Conservation (phyloP, 73 alveolate genomes). For the Effrenium voratum region DNA sequence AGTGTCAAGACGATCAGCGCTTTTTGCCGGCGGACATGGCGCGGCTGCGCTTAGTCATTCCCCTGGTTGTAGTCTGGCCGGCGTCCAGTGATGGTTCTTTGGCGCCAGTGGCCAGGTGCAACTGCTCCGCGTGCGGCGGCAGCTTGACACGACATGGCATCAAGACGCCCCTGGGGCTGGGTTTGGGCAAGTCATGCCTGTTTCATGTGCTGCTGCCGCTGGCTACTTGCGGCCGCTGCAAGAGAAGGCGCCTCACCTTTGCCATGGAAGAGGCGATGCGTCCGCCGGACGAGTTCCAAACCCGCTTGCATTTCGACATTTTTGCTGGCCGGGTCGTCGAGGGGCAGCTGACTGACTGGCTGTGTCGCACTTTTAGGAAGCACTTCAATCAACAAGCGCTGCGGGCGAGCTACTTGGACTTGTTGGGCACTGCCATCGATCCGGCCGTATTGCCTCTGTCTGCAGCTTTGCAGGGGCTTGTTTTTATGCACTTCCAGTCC, state of each 20-base stretch:
- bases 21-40: neutral
- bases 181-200: neutral
- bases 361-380: conserved; percentile 14
- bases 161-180: neutral
- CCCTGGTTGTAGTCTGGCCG: no score
- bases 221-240: neutral
- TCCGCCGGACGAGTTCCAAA: neutral
- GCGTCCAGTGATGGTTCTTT: neutral
- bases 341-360: conserved; percentile 10
- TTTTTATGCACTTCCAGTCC: neutral
- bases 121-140: neutral
- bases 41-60: no score
- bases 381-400: conserved; percentile 33
- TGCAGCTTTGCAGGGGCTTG: neutral
- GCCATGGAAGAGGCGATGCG: neutral
- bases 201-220: neutral
- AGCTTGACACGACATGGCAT: neutral
- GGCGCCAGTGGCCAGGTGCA: neutral
- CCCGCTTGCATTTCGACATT: neutral
- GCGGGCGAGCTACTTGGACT: conserved; percentile 15
- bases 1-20: neutral
- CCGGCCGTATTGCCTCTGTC: neutral
- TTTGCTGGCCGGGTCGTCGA: neutral
- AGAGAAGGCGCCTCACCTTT: neutral
- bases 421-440: neutral